phyloP scores from a whole-genome alignment of 768 basidiomycete genomes.

The Boletus rubropictus region DNA sequence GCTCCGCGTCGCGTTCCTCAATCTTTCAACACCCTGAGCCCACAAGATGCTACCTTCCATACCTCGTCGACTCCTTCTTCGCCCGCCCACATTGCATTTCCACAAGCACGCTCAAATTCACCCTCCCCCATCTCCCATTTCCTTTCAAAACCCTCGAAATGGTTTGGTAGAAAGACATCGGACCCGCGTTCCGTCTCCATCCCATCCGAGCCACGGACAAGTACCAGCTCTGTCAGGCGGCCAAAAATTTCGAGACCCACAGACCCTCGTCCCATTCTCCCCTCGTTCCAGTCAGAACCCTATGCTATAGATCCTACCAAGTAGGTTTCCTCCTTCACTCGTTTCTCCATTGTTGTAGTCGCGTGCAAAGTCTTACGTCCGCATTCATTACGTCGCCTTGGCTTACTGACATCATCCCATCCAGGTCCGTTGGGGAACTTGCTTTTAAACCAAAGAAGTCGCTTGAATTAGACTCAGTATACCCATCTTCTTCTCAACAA shows the following conservation, averaged over 20 bases:
- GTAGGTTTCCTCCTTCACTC: constrained; percentile 35
- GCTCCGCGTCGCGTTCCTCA: constrained; percentile 44
- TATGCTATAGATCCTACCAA: constrained; percentile 45
- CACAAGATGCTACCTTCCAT: constrained; percentile 26
- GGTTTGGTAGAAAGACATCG: constrained; percentile 62
- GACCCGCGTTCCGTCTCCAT: constrained; percentile 40
- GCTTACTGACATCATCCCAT: constrained; percentile 20
- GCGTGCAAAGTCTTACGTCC: neutral
- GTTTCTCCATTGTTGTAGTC: constrained; percentile 2
- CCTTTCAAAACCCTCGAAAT: constrained; percentile 62
- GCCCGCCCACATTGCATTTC: constrained; percentile 34
- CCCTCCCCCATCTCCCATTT: constrained; percentile 62
- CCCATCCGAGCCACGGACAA: constrained; percentile 44
- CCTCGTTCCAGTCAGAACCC: constrained; percentile 39
- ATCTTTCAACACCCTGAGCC: constrained; percentile 36
- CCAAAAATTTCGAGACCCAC: constrained; percentile 83
- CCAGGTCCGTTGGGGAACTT: constrained; percentile 64
- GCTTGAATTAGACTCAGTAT: constrained; percentile 35
- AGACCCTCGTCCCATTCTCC: constrained; percentile 70
- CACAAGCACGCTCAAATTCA: constrained; percentile 52
- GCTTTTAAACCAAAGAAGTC: constrained; percentile 43
- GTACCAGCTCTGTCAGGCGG: constrained; percentile 48
- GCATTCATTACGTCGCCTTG: constrained; percentile 4
- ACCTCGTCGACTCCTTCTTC: constrained; percentile 26
- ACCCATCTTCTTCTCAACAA: constrained; percentile 30